Evolutionary conservation across 352 stramenopile species (phyloP), one percentile per base, ranked within the genome.

Genomic region (Phytopythium sindhum): DNA sequence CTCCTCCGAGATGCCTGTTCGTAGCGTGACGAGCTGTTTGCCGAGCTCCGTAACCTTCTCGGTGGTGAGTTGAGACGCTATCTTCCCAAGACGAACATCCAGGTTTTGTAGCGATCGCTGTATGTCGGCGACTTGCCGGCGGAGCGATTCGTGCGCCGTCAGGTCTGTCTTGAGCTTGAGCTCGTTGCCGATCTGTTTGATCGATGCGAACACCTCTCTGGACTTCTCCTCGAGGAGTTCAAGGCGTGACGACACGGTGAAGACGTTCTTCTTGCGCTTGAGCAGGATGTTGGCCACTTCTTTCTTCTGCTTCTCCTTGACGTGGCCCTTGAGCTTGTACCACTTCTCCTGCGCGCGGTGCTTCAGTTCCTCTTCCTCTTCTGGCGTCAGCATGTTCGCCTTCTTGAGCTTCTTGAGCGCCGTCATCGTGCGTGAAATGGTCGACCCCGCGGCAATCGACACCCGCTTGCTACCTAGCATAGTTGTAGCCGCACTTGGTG

Each of bases 241-340:
- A 56, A 91, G 88, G 29, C 82, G 73, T 8, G 81, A 83, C 11
- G 82, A 91, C 7, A 91, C 80, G 1, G 82, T 91, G 55, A 91
- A 91, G 5, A 91, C 79, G 23, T 89, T 91, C 51, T 91, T 91
- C 69, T 91, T 91, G 56, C 82, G 82, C 65, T 88, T 91, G 51
- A 91, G 73, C 37, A 89, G 39, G 53, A 91, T 91, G 45, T 88
- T 91, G 7, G 80, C 74, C 15, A 89, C 70, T 35, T 89, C 80
- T 52, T 89, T 89, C 60, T 91, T 91, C 51, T 88, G 78, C 47
- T 91, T 89, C 47, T 91, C 82, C 53, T 89, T 88, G 33, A 91
- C 66, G 66, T 91, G 82, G 14, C 80, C 80, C 60, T 86, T 84
- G 42, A 91, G 62, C 21, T 84, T 80, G 63, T 84, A 88, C 82